Evolutionary conservation across 495 filamentous ascomycete genomes (phyloP), one percentile per base, ranked within the genome.

Genomic region (Eremomyces bilateralis): DNA sequence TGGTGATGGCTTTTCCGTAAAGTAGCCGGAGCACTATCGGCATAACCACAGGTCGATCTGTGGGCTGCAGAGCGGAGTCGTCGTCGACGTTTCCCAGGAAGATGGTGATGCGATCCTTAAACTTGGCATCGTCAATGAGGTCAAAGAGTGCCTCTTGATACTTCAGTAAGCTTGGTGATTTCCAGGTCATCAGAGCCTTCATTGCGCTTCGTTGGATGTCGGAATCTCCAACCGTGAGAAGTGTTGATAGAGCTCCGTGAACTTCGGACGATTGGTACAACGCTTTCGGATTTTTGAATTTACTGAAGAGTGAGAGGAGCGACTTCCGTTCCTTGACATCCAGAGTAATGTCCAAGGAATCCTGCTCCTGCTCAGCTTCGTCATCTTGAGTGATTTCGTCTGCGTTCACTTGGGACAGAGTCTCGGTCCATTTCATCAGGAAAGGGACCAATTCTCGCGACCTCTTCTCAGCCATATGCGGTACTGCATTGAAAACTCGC

Each of bases 101-200:
- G 1, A 82, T 69, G 0, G 80, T 68, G 11, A 95, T 65, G 53
- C 94, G 82, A 46, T 95, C 90, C 45, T 80, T 74, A 56, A 95
- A 94, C 29, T 78, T 63, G 2, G 80, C 68, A 39, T 95, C 88
- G 43, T 99, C 90, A 11, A 95, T 62, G 3, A 99, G 62, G 41
- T 85, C 88, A 24, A 80, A 64, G 4, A 99, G 60, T 41, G 82
- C 77, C 43, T 93, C 84, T 40, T 84, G 67, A 46, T 93, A 95
- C 2, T 72, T 70, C 30, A 62, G 63, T 31, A 99, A 60, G 13
- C 62, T 68, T 2, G 74, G 59, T 22, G 67, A 62, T 50, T 92
- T 94, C 85, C 88, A 95, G 0, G 82, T 69, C 29, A 88, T 64
- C 15, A 99, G 67, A 20, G 76, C 80, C 46, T 80, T 84, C 21